Base-by-base conservation (phyloP, 2,329 filamentous ascomycete species). In the Aureobasidium musti region DNA sequence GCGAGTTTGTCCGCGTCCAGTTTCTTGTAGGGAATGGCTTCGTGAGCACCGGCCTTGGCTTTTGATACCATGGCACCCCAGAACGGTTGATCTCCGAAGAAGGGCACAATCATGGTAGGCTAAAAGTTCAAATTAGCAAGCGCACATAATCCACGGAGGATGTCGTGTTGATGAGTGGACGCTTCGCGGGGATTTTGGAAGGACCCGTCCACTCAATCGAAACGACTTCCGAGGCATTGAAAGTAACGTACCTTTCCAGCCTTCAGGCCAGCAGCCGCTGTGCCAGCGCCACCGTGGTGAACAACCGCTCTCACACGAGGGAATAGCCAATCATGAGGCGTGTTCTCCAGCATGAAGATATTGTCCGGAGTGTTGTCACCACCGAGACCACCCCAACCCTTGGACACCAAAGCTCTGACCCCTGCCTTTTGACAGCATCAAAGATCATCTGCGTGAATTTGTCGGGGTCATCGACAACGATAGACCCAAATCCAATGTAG, bases 31-130 rank as follows among this genome's bases (percentile, higher is more conserved):
- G 89, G 89, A 10, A 91, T 82, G 1, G 88, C 84, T 49, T 84
- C 78, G 66, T 79, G 77, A 0, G 89, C 87, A 0, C 90, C 90
- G 0, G 88, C 89, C 30, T 84, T 83, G 1, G 86, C 82, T 39
- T 82, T 84, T 5, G 82, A 82, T 0, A 92, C 82, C 86, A 90
- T 90, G 21, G 82, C 81, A 2, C 89, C 90, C 90, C 90, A 92
- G 73, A 92, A 92, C 57, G 88, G 84, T 75, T 92, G 90, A 73
- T 92, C 90, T 2, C 90, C 90, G 70, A 92, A 92, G 77, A 92
- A 92, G 0, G 90, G 90, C 1, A 92, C 87, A 30, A 92, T 84
- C 85, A 91, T 89, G 5, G 88, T 91, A 0, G 90, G 90, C 71
- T 57, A 21, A 2, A 43, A 23, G 30, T 2, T 6, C 6, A 23